Base-by-base conservation (phyloP, 257 asterid genomes). In the Thymus quinquecostatus region DNA sequence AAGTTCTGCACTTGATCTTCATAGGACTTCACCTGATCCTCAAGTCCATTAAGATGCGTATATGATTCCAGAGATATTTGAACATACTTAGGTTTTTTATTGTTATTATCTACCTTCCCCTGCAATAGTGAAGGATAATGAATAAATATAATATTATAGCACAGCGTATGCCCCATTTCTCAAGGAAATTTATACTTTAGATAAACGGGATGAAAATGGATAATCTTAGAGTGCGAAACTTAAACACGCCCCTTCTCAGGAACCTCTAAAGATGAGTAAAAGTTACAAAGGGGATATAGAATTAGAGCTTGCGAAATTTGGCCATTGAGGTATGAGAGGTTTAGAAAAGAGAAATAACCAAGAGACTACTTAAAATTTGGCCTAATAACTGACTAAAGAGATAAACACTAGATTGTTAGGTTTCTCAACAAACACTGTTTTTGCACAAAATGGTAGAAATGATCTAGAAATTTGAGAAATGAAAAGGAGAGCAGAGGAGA, bases 51-150 rank as follows among this genome's bases (percentile, higher is more conserved):
- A 51, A 95, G 94, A 82, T 87, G 92, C 21, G 90, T 79, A 75
- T 95, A 95, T 21, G 97, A 87, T 69, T 92, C 97, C 64, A 82
- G 76, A 21, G 98, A 87, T 69, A 95, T 84, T 69, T 95, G 98
- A 48, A 95, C 96, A 83, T 86, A 85, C 74, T 87, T 95, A 0
- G 96, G 86, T 73, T 87, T 95, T 75, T 89, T 88, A 74, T 64
- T 45, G 58, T 75, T 83, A 56, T 74, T 82, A 44, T 87, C 99
- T 72, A 80, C 82, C 75, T 81, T 87, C 13, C 55, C 80, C 90
- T 85, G 88, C 57, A 73, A 61, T 27, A 74, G 45, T 33, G 47
- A 6, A 59, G 21, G 29, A 76, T 8, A 53, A 70, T 47, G 10
- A 53, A 58, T 13, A 41, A 29, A 13, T 41, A 12, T 58, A 32